Evolutionary conservation across 257 asterid genomes (phyloP).

Genomic region (Datura wrightii): DNA sequence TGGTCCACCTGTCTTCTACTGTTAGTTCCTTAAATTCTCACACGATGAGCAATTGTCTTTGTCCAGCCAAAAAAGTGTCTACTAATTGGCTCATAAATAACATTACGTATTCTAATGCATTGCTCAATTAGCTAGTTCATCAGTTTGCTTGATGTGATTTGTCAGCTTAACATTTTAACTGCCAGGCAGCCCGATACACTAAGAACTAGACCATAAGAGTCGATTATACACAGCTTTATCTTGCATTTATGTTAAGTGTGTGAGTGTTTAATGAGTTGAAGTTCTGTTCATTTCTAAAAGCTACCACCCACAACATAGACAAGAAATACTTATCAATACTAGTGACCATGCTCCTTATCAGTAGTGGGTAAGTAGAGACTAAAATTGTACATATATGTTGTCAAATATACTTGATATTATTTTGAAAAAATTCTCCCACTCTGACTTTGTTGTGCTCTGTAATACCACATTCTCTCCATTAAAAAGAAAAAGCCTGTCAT

Average conservation of each 20-base stretch:
- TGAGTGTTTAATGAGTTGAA: neutral
- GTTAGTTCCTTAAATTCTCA: neutral
- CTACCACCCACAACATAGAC: slow-evolving; percentile 19
- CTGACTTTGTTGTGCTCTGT: slow-evolving; percentile 44
- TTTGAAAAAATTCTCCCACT: slow-evolving; percentile 35
- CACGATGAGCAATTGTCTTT: neutral
- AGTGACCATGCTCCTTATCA: slow-evolving; percentile 3
- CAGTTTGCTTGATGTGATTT: neutral
- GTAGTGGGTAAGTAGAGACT: slow-evolving; percentile 26
- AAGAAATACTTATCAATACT: neutral
- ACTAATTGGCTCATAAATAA: slow-evolving; percentile 9
- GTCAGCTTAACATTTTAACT: neutral
- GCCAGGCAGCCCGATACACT: no score
- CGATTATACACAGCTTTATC: no score
- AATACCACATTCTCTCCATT: slow-evolving; percentile 48
- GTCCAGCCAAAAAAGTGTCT: neutral
- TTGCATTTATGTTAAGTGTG: no score
- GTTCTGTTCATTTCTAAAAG: neutral
- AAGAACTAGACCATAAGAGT: no score
- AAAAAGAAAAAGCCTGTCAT: slow-evolving; percentile 51
- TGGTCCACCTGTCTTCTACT: slow-evolving; percentile 43
- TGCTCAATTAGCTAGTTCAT: neutral
- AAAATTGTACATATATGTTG: slow-evolving; percentile 9
- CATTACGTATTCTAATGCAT: slow-evolving; percentile 7
- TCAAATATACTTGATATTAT: slow-evolving; percentile 27